These are phyloP conservation scores for Fusarium pseudoanthophilum DNA, from an alignment of 2,329 filamentous ascomycete genomes.

Conservation along the genomic window DNA sequence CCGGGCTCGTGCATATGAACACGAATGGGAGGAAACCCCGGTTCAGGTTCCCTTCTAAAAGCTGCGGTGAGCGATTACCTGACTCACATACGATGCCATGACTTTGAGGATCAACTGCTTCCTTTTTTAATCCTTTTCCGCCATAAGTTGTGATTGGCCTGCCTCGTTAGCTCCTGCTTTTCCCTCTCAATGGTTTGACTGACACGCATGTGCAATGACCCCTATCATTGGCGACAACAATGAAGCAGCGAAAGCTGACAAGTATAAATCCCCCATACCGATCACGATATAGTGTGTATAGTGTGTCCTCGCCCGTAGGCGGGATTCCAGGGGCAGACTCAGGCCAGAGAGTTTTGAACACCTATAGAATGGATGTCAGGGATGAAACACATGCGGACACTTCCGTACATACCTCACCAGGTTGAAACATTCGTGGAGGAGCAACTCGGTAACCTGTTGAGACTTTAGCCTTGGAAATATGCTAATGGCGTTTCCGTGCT, in stretches of 20 bases:
- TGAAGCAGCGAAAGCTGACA: not conserved
- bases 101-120: not conserved
- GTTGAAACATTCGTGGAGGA: rapidly evolving
- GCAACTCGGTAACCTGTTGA: rapidly evolving
- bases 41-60: rapidly evolving
- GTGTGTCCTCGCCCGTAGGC: rapidly evolving
- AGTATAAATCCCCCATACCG: rapidly evolving
- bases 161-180: rapidly evolving
- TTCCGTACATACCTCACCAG: not conserved
- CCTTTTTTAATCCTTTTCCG: rapidly evolving
- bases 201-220: not conserved
- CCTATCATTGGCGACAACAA: rapidly evolving
- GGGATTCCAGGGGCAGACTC: not conserved
- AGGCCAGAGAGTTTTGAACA: not conserved
- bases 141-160: not conserved
- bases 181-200: not conserved
- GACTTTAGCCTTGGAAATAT: rapidly evolving
- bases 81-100: not conserved
- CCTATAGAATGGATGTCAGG: not conserved
- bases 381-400: not conserved
- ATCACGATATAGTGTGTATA: not conserved
- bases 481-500: rapidly evolving
- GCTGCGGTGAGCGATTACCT: not conserved
- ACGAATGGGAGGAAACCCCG: not conserved
- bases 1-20: rapidly evolving